Conservation (phyloP, 1,284 basidiomycete genomes). For the Clitocybe nebularis region DNA sequence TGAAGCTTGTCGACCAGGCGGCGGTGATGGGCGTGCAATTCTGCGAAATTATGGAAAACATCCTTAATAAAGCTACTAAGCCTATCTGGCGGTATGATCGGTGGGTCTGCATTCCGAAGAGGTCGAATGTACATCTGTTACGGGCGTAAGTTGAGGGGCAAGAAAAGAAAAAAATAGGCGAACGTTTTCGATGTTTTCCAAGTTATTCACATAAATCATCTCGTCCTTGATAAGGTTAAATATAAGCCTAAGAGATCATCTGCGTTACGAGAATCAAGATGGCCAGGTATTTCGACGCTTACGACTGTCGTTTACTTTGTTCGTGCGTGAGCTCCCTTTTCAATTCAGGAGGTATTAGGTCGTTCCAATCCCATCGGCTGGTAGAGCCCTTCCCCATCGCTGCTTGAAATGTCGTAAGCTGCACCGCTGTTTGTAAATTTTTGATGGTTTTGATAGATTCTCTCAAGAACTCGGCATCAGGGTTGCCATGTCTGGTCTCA, state of each 20-base stretch:
- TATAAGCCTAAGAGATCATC: constrained; percentile 59
- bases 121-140: constrained; percentile 76
- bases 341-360: constrained; percentile 73
- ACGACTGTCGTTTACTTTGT: constrained; percentile 87
- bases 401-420: constrained; percentile 82
- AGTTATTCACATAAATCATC: constrained; percentile 91
- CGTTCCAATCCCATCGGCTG: constrained; percentile 83
- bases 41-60: constrained; percentile 90
- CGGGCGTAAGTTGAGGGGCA: constrained; percentile 3
- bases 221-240: constrained; percentile 96
- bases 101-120: constrained; percentile 68
- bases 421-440: constrained; percentile 71
- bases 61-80: constrained; percentile 81
- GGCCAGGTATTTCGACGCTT: constrained; percentile 27
- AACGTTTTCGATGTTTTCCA: constrained; percentile 84
- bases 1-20: constrained; percentile 78
- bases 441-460: constrained; percentile 78
- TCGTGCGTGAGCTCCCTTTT: constrained; percentile 64
- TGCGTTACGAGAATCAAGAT: constrained; percentile 6
- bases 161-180: constrained; percentile 21
- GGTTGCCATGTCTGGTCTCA: constrained; percentile 73
- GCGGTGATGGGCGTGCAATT: constrained; percentile 73
- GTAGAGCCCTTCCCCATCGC: constrained; percentile 77
- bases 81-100: constrained; percentile 71
- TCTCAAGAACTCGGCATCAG: constrained; percentile 74